Percentiles rank a stretch among this genome's conserved stretches.
phyloP scores from a whole-genome alignment of 768 basidiomycete species.

The Flagelloscypha sp. region DNA sequence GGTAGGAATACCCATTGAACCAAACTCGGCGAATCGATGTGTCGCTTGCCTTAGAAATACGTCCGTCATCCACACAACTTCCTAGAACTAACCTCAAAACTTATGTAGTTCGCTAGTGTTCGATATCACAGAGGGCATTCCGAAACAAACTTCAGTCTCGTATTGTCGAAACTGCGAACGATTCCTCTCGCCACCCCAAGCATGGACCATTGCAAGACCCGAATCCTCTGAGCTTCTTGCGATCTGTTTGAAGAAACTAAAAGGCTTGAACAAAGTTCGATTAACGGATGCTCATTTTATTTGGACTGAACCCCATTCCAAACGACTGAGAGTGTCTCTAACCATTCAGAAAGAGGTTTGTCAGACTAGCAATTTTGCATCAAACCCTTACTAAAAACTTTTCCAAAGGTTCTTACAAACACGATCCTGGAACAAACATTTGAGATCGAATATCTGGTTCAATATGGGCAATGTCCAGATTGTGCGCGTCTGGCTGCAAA shows the following conservation, averaged over 20 bases:
- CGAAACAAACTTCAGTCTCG: slow-evolving; percentile 88
- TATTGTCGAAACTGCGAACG: slow-evolving; percentile 96
- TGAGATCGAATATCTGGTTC: slow-evolving; percentile 92
- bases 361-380: slow-evolving; percentile 1
- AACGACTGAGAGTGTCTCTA: slow-evolving; percentile 83
- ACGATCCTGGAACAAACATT: slow-evolving; percentile 98
- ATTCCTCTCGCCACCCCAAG: slow-evolving; percentile 81
- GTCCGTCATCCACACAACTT: slow-evolving; percentile 33
- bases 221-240: slow-evolving; percentile 93
- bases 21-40: slow-evolving; percentile 89
- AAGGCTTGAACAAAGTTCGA: slow-evolving; percentile 88
- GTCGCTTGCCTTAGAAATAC: slow-evolving; percentile 84
- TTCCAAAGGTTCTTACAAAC: slow-evolving; percentile 70
- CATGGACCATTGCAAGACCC: slow-evolving; percentile 80
- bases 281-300: slow-evolving; percentile 98
- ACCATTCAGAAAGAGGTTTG: slow-evolving; percentile 97
- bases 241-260: slow-evolving; percentile 90
- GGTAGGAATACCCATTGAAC: slow-evolving; percentile 76
- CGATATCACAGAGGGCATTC: slow-evolving; percentile 97
- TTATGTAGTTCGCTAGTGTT: slow-evolving; percentile 40
- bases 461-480: slow-evolving; percentile 91
- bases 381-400: slow-evolving; percentile 2
- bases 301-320: slow-evolving; percentile 99
- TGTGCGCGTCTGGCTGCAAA: slow-evolving; percentile 93
- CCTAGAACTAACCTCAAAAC: neutral